Base-by-base conservation (phyloP, 1,139 yeast species). In the Saccharomyces hybrid region DNA sequence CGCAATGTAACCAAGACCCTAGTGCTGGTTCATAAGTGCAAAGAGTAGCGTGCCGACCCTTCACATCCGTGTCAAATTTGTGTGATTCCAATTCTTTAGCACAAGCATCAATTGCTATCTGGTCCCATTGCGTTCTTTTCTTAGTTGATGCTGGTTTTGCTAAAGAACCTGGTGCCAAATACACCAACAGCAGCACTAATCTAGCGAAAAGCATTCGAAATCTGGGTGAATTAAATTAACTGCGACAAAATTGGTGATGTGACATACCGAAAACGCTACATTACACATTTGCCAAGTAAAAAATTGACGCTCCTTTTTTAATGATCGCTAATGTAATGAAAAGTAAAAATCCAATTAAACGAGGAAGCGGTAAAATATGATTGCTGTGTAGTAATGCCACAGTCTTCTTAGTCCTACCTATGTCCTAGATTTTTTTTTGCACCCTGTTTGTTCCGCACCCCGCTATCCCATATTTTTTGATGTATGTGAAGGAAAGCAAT, bases 1-100 rank as follows among this genome's bases (percentile, higher is more conserved):
- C 42, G 38, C 53, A 51, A 31, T 38, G 38, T 29, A 51, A 16
- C 53, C 53, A 51, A 23, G 53, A 46, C 8, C 50, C 49, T 32
- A 47, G 25, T 11, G 50, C 53, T 7, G 53, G 53, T 38, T 32
- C 27, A 26, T 51, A 51, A 16, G 38, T 47, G 16, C 53, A 51
- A 14, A 51, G 23, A 13, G 53, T 32, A 27, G 29, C 50, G 28
- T 51, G 38, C 20, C 14, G 28, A 25, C 48, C 52, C 16, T 23
- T 42, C 26, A 25, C 31, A 29, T 42, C 25, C 14, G 49, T 25
- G n/a, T 50, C 49, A 28, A 25, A 50, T 3, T 44, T 23, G n/a
- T 50, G 46, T 13, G 41, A 28, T n/a, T 32, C 48, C 28, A 50
- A 26, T 16, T 50, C 52, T 26, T 28, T 42, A 14, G 48, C 47